A percentile compares a stretch with the other conserved stretches of the same genome.
Evolutionary conservation across 768 basidiomycete species (phyloP).

Genomic region (Russula griseocarnosa): DNA sequence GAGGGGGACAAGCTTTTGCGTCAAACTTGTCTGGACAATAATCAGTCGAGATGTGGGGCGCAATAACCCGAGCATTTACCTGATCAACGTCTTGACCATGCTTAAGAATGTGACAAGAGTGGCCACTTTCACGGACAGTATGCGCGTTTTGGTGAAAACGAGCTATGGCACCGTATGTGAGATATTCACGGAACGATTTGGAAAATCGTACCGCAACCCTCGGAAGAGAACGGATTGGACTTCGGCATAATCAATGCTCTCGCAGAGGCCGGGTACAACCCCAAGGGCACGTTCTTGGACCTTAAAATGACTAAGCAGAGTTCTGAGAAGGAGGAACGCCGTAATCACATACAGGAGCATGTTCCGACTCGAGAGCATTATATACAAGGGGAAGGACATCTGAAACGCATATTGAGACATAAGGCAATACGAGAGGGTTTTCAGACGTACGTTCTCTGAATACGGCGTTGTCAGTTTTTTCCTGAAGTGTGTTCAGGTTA

Average conservation of each 20-base stretch:
- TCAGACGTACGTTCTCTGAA: conserved; percentile 79
- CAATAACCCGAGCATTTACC: conserved; percentile 38
- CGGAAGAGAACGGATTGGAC: conserved; percentile 84
- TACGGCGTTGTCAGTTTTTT: conserved; percentile 79
- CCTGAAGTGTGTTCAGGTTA: conserved; percentile 80
- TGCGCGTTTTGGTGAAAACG: conserved; percentile 88
- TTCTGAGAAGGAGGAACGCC: not conserved
- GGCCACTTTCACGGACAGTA: conserved; percentile 87
- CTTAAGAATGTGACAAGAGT: conserved; percentile 76
- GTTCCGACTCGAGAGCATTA: conserved; percentile 94
- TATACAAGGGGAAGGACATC: conserved; percentile 97
- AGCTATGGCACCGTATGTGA: conserved; percentile 45
- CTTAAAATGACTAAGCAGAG: conserved; percentile 38
- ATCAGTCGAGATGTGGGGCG: not conserved
- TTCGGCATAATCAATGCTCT: conserved; percentile 92
- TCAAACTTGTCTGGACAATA: conserved; percentile 62
- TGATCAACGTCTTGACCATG: conserved; percentile 91
- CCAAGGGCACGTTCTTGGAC: conserved; percentile 90
- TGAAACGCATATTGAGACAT: conserved; percentile 33
- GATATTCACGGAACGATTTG: conserved; percentile 7
- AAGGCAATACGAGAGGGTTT: not conserved
- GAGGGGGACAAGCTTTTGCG: conserved; percentile 92
- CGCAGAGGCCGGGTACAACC: conserved; percentile 81
- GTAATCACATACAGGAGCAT: conserved; percentile 52
- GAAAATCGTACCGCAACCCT: conserved; percentile 76